Base-by-base conservation (phyloP, 202 grass and related monocot genomes). In the Thinopyrum obtusiflorum region DNA sequence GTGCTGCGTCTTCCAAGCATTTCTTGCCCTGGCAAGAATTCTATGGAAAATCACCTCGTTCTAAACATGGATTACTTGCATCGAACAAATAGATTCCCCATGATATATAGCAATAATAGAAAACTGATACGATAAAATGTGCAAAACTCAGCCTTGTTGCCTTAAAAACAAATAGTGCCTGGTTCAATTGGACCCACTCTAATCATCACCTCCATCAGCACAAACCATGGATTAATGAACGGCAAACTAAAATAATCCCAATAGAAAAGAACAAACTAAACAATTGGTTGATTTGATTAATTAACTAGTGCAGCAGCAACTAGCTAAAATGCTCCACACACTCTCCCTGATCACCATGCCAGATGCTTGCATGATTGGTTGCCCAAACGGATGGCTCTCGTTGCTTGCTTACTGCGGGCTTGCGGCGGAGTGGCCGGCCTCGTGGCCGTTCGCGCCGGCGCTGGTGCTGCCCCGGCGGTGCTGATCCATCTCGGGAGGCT, bases 381-480 rank as follows among this genome's bases (percentile, higher is more conserved):
- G 40, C 28, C 1, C n/a, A 1, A 37, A 73, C 61, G 65, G 84
- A 92, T 27, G 86, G 72, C 40, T 86, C 47, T 15, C 61, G 40
- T 51, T 29, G 72, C 35, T 88, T 18, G 81, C 82, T 88, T 86
- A 96, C 87, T 86, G 93, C 11, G 92, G 90, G 85, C 86, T 95
- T 68, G 76, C 78, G 11, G 85, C 33, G 46, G 46, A 61, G 29
- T 39, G 85, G 37, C 86, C 68, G 27, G 82, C 88, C 26, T 89
- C 88, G 47, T 82, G 82, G 80, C 93, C 91, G 83, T 67, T 97
- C 29, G 63, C 76, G 29, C 78, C 80, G 61, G 68, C 61, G 37
- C 80, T 76, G 32, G 60, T 37, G 71, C 71, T 74, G 25, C 71
- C 42, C 5, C 71, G 71, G 20, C 61, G 86, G 24, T 77, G 71